A percentile compares a stretch with the other conserved stretches of the same genome.
These are phyloP conservation scores for Sporothrix mexicana DNA, from an alignment of 2,329 filamentous ascomycete species.

Conservation along the genomic window DNA sequence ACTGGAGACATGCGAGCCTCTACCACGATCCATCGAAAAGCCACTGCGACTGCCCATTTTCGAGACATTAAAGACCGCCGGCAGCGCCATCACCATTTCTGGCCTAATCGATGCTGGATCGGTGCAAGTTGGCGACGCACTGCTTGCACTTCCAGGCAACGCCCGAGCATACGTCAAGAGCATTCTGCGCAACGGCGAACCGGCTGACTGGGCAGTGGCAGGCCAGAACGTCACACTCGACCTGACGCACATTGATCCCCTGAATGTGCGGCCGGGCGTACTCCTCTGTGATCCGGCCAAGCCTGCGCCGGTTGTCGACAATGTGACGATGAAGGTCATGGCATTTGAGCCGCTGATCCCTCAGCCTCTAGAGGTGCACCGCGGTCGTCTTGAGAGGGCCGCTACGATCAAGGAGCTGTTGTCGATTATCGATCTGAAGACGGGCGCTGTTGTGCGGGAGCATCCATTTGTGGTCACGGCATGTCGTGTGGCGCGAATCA, in stretches of 20 bases:
- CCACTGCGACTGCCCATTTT: slow-evolving; percentile 85
- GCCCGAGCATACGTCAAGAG: slow-evolving; percentile 83
- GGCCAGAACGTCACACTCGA: slow-evolving; percentile 89
- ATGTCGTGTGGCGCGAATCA: slow-evolving; percentile 75
- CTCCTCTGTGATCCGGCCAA: slow-evolving; percentile 75
- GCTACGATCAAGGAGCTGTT: slow-evolving; percentile 75
- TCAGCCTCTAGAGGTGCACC: slow-evolving; percentile 86
- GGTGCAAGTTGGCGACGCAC: slow-evolving; percentile 80
- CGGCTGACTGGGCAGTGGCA: slow-evolving; percentile 63
- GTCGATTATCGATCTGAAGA: slow-evolving; percentile 78
- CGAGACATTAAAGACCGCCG: slow-evolving; percentile 82
- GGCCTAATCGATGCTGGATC: slow-evolving; percentile 86
- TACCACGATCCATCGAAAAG: slow-evolving; percentile 72
- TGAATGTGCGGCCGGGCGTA: slow-evolving; percentile 82
- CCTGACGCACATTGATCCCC: slow-evolving; percentile 80
- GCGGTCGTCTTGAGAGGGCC: slow-evolving; percentile 79
- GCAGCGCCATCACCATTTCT: slow-evolving; percentile 82
- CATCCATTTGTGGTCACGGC: slow-evolving; percentile 84
- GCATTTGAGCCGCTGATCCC: slow-evolving; percentile 90
- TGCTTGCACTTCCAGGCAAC: slow-evolving; percentile 79
- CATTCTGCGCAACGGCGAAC: slow-evolving; percentile 69
- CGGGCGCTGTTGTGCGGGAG: slow-evolving; percentile 77
- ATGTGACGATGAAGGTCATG: slow-evolving; percentile 81
- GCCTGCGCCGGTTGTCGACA: slow-evolving; percentile 73
- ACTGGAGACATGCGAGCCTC: slow-evolving; percentile 80